Percentiles rank a stretch among this genome's conserved stretches.
These are phyloP conservation scores for Phytophthora syringae DNA, from an alignment of 352 stramenopile genomes.

Conservation along the genomic window DNA sequence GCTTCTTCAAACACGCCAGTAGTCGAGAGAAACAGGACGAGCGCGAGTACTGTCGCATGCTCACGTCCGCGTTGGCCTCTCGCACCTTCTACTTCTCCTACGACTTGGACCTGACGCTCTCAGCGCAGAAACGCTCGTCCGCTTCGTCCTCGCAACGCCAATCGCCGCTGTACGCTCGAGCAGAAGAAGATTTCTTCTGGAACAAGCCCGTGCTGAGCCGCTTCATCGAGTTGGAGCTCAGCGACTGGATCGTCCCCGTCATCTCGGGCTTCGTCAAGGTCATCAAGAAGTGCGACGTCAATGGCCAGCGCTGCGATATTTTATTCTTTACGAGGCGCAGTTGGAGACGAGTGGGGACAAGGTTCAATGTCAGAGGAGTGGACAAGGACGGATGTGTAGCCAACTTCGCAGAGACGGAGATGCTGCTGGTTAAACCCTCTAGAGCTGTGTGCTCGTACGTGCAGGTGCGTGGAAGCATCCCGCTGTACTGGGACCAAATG, in stretches of 20 bases:
- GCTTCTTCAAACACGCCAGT: constrained; percentile 57
- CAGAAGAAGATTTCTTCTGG: constrained; percentile 94
- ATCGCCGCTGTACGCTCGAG: constrained; percentile 49
- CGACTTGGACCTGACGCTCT: constrained; percentile 80
- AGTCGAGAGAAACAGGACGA: constrained; percentile 62
- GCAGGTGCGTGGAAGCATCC: constrained; percentile 95
- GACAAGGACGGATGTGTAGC: constrained; percentile 91
- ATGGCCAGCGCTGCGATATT: constrained; percentile 66
- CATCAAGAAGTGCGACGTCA: constrained; percentile 57
- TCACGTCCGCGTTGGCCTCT: constrained; percentile 53
- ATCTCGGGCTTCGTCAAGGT: constrained; percentile 74
- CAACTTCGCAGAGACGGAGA: constrained; percentile 97
- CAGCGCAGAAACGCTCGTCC: constrained; percentile 64
- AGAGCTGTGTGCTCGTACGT: constrained; percentile 64
- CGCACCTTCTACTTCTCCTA: constrained; percentile 80
- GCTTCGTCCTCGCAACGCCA: constrained; percentile 29
- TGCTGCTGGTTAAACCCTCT: constrained; percentile 70
- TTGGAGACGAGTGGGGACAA: constrained; percentile 82
- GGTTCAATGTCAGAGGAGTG: constrained; percentile 93
- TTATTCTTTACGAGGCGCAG: constrained; percentile 82
- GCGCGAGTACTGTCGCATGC: constrained; percentile 64
- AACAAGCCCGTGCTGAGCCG: constrained; percentile 77
- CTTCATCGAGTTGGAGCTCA: constrained; percentile 70
- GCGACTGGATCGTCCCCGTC: constrained; percentile 81
- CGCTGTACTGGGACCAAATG: constrained; percentile 92